Conservation (phyloP, 1,284 basidiomycete species). For the Sporisorium exsertum region DNA sequence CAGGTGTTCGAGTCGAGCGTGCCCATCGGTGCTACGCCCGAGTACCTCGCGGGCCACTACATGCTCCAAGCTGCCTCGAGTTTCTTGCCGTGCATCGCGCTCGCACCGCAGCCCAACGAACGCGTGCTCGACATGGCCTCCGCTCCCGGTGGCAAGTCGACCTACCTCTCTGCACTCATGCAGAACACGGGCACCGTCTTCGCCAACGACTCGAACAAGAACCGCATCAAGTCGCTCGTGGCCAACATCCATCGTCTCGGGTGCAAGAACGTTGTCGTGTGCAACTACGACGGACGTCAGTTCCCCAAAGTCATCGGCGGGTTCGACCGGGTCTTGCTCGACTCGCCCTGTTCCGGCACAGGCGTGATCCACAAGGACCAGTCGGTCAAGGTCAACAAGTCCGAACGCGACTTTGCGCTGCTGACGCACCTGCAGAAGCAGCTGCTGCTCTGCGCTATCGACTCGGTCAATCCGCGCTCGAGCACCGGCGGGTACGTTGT, state of each 20-base stretch:
- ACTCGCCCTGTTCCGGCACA: conserved; percentile 97
- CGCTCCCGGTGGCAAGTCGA: conserved; percentile 96
- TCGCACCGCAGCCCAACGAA: conserved; percentile 91
- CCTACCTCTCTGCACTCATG: conserved; percentile 77
- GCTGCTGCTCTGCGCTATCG: conserved; percentile 96
- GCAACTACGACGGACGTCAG: conserved; percentile 95
- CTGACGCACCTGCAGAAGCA: conserved; percentile 98
- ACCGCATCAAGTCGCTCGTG: conserved; percentile 92
- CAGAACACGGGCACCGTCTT: conserved; percentile 99
- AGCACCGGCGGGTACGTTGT: conserved; percentile 93
- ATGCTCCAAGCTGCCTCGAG: conserved; percentile 99
- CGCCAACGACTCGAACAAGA: conserved; percentile 96
- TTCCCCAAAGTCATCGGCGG: conserved; percentile 99
- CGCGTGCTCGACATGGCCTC: conserved; percentile 98
- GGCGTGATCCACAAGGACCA: conserved; percentile 98
- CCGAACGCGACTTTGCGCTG: conserved; percentile 88
- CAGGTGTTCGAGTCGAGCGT: conserved; percentile 97
- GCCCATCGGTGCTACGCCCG: conserved; percentile 92
- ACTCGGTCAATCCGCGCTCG: conserved; percentile 89
- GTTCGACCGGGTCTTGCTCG: conserved; percentile 94
- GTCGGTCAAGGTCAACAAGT: conserved; percentile 98
- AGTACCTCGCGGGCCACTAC: conserved; percentile 98
- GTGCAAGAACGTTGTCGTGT: conserved; percentile 97
- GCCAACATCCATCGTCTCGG: conserved; percentile 97
- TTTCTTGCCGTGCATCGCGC: conserved; percentile 97